phyloP scores from a whole-genome alignment of 257 asterid species.

The Fraxinus americana region DNA sequence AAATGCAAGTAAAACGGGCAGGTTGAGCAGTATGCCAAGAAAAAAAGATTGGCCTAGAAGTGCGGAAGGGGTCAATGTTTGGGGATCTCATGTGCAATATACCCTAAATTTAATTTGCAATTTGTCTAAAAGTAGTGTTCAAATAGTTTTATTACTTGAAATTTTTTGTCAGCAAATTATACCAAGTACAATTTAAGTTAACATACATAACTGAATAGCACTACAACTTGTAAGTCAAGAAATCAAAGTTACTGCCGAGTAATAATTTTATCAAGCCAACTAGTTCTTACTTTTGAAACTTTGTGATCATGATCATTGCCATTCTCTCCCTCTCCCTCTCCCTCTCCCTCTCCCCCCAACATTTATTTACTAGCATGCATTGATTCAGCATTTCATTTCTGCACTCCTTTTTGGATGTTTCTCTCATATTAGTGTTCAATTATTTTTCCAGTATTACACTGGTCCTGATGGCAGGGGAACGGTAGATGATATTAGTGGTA shows the following conservation, averaged over 20 bases:
- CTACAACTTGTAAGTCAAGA: neutral
- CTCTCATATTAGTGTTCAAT: constrained; percentile 38
- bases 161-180: neutral
- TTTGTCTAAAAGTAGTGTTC: neutral
- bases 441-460: constrained; percentile 79
- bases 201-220: no score
- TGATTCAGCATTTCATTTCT: constrained; percentile 19
- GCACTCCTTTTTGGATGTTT: constrained; percentile 13
- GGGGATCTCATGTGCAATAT: neutral
- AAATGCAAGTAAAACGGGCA: neutral
- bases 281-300: constrained; percentile 1
- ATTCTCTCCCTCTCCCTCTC: neutral
- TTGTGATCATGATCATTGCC: neutral
- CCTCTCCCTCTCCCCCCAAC: neutral
- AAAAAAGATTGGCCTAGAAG: neutral
- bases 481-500: constrained; percentile 87
- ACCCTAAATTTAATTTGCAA: neutral
- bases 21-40: neutral
- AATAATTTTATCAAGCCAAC: neutral
- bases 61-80: neutral
- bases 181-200: no score
- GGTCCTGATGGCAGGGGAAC: constrained; percentile 99
- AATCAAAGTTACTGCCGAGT: neutral
- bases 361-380: constrained; percentile 20
- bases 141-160: neutral